phyloP scores from a whole-genome alignment of 1,139 yeast genomes.

The Kazachstania sp. region DNA sequence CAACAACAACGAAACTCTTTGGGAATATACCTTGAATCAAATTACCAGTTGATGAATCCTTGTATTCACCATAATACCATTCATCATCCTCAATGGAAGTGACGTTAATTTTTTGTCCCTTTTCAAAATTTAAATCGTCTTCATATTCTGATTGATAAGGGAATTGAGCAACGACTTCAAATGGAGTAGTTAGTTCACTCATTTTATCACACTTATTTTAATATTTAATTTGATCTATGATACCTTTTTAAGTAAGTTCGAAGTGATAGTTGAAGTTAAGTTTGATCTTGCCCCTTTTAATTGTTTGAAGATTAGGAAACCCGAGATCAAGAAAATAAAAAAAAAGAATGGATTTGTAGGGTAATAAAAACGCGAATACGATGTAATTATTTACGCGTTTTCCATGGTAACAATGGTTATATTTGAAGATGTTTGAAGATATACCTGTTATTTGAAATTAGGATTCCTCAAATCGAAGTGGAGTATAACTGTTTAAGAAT shows the following conservation, averaged over 20 bases:
- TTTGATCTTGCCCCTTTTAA: not conserved
- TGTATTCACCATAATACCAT: slow-evolving; percentile 73
- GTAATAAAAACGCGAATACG: not conserved
- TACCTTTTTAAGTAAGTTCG: not conserved
- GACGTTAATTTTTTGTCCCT: slow-evolving; percentile 65
- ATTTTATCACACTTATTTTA: slow-evolving; percentile 4
- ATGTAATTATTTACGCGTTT: not conserved
- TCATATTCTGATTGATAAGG: slow-evolving; percentile 72
- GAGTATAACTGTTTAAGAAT: too few relatives aligned
- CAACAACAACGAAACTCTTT: slow-evolving; percentile 54
- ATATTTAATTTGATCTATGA: not conserved
- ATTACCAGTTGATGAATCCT: slow-evolving; percentile 34
- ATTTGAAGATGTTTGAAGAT: not conserved
- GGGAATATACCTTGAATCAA: slow-evolving; percentile 74
- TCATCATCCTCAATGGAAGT: slow-evolving; percentile 77
- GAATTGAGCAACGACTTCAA: slow-evolving; percentile 59
- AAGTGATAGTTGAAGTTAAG: not conserved
- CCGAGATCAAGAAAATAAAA: not conserved
- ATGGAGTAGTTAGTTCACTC: slow-evolving; percentile 40
- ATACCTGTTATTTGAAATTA: too few relatives aligned
- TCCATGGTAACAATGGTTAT: not conserved
- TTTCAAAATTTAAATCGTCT: slow-evolving; percentile 69
- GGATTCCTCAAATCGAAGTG: too few relatives aligned
- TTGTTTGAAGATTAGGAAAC: not conserved
- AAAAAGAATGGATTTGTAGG: not conserved